phyloP scores from a whole-genome alignment of 2,329 filamentous ascomycete species.

The Hypoxylon sp. region DNA sequence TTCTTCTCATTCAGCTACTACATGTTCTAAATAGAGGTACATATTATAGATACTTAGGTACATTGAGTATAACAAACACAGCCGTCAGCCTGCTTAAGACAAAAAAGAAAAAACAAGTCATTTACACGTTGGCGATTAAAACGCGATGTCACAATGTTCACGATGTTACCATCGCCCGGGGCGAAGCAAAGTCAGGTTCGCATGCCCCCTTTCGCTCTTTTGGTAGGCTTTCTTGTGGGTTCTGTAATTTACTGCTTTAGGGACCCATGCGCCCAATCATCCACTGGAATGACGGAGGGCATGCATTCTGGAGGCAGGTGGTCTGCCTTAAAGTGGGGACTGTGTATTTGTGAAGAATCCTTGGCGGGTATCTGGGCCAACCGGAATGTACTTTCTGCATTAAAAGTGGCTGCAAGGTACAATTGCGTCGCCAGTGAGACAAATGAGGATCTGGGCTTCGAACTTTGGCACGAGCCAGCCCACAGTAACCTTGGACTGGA shows the following conservation, averaged over 20 bases:
- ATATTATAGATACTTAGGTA: neutral
- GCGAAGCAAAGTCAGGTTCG: slow-evolving; percentile 22
- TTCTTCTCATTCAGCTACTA: neutral
- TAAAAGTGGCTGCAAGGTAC: slow-evolving; percentile 23
- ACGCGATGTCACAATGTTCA: slow-evolving; percentile 2
- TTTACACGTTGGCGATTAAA: slow-evolving; percentile 21
- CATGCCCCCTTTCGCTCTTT: slow-evolving; percentile 30
- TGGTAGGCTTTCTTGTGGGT: slow-evolving; percentile 25
- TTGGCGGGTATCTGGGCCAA: slow-evolving; percentile 19
- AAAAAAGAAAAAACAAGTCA: neutral
- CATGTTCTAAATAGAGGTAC: neutral
- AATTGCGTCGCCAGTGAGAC: slow-evolving; percentile 31
- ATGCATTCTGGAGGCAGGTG: slow-evolving; percentile 29
- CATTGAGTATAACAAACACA: neutral
- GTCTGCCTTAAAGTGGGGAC: slow-evolving; percentile 34
- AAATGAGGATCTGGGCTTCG: slow-evolving; percentile 32
- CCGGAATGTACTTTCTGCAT: slow-evolving; percentile 33
- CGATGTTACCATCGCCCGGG: slow-evolving; percentile 30
- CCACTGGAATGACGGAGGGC: slow-evolving; percentile 31
- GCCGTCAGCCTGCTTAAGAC: neutral
- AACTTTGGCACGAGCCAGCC: slow-evolving; percentile 33
- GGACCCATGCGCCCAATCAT: slow-evolving; percentile 29
- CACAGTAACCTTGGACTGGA: slow-evolving; percentile 21
- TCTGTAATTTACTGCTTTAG: slow-evolving; percentile 41
- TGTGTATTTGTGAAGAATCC: slow-evolving; percentile 26